Conservation (phyloP, 768 basidiomycete genomes). For the Podaxis sp. region DNA sequence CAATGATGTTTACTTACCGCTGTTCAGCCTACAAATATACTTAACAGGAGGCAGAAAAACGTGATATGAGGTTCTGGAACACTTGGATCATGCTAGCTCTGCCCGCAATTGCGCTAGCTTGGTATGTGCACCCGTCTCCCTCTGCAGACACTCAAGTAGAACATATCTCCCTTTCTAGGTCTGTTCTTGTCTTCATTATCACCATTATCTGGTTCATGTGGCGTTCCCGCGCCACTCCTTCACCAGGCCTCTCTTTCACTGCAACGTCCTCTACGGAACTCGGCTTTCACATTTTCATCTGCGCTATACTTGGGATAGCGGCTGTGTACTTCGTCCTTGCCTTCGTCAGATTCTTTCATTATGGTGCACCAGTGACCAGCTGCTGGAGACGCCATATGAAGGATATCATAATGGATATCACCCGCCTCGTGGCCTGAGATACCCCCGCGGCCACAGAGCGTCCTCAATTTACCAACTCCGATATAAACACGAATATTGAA, state of each 20-base stretch:
- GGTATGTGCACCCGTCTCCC: conserved; percentile 31
- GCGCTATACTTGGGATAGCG: neutral
- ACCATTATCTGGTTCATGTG: neutral
- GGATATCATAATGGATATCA: neutral
- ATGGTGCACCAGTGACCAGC: conserved; percentile 18
- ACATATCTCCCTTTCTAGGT: neutral
- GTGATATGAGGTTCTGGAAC: conserved; percentile 45
- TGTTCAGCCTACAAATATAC: too few species aligned
- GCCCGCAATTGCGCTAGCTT: conserved; percentile 61
- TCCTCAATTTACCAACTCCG: too few species aligned
- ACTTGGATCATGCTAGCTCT: conserved; percentile 65
- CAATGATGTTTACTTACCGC: neutral
- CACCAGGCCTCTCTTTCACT: neutral
- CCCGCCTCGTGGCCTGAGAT: neutral
- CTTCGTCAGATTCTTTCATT: neutral
- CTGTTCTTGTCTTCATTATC: neutral
- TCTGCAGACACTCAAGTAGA: neutral
- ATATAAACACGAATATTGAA: too few species aligned
- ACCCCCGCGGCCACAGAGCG: too few species aligned
- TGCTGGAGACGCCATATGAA: neutral
- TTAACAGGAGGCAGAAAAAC: conserved; percentile 50
- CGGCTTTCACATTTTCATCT: neutral
- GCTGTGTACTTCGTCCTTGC: neutral
- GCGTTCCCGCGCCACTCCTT: neutral
- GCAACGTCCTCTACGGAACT: neutral